These are phyloP conservation scores for Balamuthia mandrillaris DNA, from an alignment of 208 protist species.

Conservation along the genomic window DNA sequence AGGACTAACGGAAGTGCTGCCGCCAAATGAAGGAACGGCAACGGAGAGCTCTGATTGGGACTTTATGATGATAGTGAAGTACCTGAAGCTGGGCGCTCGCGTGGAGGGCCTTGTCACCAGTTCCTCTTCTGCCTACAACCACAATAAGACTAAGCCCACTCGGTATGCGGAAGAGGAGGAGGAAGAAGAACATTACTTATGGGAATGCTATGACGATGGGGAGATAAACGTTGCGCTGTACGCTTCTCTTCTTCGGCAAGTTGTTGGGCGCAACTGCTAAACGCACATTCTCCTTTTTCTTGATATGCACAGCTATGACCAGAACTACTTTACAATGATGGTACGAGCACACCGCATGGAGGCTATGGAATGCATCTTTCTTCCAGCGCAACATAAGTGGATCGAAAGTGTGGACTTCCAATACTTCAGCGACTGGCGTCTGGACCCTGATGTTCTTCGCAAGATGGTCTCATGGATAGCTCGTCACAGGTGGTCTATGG, in stretches of 20 bases:
- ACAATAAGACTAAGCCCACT: too few species aligned
- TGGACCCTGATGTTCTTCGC: neutral
- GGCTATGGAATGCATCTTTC: neutral
- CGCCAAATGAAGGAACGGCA: neutral
- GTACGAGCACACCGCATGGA: neutral
- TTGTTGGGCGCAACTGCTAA: too few species aligned
- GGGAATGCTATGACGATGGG: slow-evolving; percentile 9
- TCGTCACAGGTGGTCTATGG: neutral
- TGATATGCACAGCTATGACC: neutral
- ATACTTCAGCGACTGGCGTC: neutral
- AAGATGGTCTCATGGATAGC: neutral
- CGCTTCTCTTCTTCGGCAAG: too few species aligned
- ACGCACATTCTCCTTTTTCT: too few species aligned
- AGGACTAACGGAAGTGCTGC: neutral
- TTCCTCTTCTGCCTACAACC: too few species aligned
- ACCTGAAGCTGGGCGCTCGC: neutral
- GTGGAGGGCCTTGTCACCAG: too few species aligned
- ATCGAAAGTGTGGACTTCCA: neutral
- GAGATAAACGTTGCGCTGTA: too few species aligned
- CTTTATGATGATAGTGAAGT: neutral
- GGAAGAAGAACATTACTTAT: neutral
- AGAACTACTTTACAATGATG: neutral
- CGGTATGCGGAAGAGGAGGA: too few species aligned
- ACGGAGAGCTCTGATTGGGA: neutral
- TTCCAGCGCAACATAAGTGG: neutral